A percentile compares a stretch with the other conserved stretches of the same genome.
Conservation (phyloP, 257 asterid genomes). For the Lycium barbarum region DNA sequence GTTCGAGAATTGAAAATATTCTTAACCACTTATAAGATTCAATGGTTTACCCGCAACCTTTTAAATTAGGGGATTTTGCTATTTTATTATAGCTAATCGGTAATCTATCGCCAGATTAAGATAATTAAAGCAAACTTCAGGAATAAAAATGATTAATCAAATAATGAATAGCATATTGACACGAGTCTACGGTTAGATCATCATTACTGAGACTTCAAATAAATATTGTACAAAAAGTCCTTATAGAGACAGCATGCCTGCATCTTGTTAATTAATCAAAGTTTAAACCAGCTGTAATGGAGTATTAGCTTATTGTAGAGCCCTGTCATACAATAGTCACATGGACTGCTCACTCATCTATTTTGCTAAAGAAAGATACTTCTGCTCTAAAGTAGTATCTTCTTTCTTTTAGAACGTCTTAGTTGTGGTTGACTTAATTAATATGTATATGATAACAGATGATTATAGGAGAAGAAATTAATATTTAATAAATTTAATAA, state of each 20-base stretch:
- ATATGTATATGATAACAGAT: neutral
- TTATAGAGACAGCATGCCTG: neutral
- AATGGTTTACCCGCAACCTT: neutral
- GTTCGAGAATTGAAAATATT: neutral
- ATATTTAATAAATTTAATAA: no score
- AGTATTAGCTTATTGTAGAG: neutral
- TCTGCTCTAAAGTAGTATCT: neutral
- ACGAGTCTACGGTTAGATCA: neutral
- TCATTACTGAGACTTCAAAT: neutral
- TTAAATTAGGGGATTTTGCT: neutral
- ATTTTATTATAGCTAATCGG: neutral
- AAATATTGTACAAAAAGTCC: neutral
- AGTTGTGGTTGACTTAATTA: neutral
- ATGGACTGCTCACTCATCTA: constrained; percentile 1
- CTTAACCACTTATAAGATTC: neutral
- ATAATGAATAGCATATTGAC: neutral
- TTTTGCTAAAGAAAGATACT: neutral
- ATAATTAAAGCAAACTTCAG: neutral
- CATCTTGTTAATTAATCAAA: neutral
- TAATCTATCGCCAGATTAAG: neutral
- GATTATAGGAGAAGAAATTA: neutral
- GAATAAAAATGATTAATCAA: constrained; percentile 9
- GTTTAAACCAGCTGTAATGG: neutral
- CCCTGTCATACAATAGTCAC: neutral
- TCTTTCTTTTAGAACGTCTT: neutral